A percentile compares a stretch with the other conserved stretches of the same genome.
Evolutionary conservation across 2,329 filamentous ascomycete species (phyloP).

Genomic region (Dissoconium aciculare): DNA sequence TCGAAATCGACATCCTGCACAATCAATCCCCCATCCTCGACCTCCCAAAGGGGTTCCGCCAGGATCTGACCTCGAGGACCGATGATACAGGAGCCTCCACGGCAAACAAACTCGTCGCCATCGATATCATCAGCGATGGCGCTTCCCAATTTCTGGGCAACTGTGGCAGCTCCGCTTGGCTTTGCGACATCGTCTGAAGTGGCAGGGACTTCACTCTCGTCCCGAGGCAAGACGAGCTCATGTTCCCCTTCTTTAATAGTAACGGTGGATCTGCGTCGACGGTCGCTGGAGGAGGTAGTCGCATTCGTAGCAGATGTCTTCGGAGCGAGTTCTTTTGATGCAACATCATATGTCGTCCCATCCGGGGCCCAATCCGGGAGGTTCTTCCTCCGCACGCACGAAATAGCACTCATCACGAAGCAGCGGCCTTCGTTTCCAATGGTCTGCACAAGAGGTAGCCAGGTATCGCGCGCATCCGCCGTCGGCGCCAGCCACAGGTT

Average conservation of each 20-base stretch:
- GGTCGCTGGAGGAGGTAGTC: slow-evolving; percentile 7
- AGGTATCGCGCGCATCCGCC: slow-evolving; percentile 69
- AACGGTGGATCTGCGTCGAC: slow-evolving; percentile 27
- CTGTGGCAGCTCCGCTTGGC: slow-evolving; percentile 4
- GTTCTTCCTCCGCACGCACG: slow-evolving; percentile 51
- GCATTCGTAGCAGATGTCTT: background rate
- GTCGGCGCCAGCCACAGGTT: slow-evolving; percentile 86
- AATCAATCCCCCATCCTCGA: slow-evolving; percentile 50
- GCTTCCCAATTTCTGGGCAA: slow-evolving; percentile 5
- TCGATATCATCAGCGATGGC: slow-evolving; percentile 5
- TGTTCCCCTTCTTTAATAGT: slow-evolving; percentile 36
- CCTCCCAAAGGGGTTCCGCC: slow-evolving; percentile 69
- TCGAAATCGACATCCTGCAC: slow-evolving; percentile 69
- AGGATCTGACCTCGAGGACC: slow-evolving; percentile 67
- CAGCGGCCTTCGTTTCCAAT: slow-evolving; percentile 68
- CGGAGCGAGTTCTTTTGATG: background rate
- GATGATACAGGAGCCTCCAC: slow-evolving; percentile 72
- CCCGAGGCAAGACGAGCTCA: slow-evolving; percentile 36
- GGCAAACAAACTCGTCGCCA: slow-evolving; percentile 43
- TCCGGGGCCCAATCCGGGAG: slow-evolving; percentile 43
- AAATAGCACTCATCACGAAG: slow-evolving; percentile 76
- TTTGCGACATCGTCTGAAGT: slow-evolving; percentile 4
- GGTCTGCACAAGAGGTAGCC: slow-evolving; percentile 70
- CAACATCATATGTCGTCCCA: slow-evolving; percentile 1
- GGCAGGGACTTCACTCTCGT: slow-evolving; percentile 8